A percentile compares a stretch with the other conserved stretches of the same genome.
These are phyloP conservation scores for Fragaria ananassa DNA, from an alignment of 306 rosid genomes.

Conservation along the genomic window DNA sequence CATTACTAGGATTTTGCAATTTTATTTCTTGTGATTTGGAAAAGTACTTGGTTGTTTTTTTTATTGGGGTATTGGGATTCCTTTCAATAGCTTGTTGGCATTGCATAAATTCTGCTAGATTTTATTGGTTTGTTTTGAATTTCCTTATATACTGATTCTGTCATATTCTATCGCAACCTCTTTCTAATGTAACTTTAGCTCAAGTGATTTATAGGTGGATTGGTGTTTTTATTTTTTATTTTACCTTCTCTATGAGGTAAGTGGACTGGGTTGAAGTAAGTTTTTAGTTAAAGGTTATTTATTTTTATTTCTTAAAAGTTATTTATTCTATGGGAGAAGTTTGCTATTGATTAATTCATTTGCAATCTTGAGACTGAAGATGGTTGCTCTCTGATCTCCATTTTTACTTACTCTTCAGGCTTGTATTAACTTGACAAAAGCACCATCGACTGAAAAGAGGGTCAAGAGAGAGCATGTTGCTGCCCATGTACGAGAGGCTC, in stretches of 20 bases:
- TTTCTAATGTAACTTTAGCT: background rate
- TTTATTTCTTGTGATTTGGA: background rate
- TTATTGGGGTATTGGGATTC: background rate
- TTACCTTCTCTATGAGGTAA: background rate
- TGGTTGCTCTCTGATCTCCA: slow-evolving; percentile 18
- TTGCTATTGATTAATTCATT: background rate
- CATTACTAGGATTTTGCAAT: background rate
- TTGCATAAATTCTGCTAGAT: slow-evolving; percentile 11
- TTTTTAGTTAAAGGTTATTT: background rate
- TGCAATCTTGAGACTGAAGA: slow-evolving; percentile 6
- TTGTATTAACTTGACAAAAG: slow-evolving; percentile 54
- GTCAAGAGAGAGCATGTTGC: slow-evolving; percentile 74
- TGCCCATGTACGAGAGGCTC: slow-evolving; percentile 68
- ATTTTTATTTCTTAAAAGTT: background rate
- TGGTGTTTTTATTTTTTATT: background rate
- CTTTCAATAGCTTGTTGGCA: slow-evolving; percentile 12
- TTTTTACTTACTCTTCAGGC: slow-evolving; percentile 50
- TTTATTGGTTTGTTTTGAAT: slow-evolving; percentile 6
- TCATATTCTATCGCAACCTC: background rate
- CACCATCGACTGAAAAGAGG: slow-evolving; percentile 64
- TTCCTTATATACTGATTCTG: slow-evolving; percentile 9
- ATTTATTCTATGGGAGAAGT: slow-evolving; percentile 16
- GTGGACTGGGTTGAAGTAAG: slow-evolving; percentile 12
- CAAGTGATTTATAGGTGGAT: slow-evolving; percentile 7
- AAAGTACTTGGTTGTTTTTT: background rate